Conservation (phyloP, 768 basidiomycete species). For the Suillus ampliporus region DNA sequence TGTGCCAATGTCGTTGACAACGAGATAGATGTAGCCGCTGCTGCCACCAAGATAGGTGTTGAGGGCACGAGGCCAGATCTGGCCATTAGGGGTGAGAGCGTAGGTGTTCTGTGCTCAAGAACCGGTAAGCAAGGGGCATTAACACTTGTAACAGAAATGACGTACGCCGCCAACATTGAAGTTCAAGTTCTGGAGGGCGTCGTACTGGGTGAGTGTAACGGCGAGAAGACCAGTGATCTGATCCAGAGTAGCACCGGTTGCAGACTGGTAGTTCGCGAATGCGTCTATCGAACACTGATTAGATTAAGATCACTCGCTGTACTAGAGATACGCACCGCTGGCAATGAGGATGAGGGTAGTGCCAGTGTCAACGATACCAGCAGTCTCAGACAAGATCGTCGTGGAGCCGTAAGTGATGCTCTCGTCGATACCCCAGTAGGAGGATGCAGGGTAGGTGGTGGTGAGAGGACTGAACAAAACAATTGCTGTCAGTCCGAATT, state of each 20-base stretch:
- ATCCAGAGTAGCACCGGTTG: constrained; percentile 49
- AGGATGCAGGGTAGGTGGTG: constrained; percentile 46
- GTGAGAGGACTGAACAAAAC: constrained; percentile 49
- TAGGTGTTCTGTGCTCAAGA: constrained; percentile 34
- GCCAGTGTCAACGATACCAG: constrained; percentile 68
- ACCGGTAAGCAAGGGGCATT: not conserved
- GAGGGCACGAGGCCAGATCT: constrained; percentile 47
- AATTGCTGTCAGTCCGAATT: constrained; percentile 9
- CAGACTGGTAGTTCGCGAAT: constrained; percentile 47
- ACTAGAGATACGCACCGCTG: constrained; percentile 34
- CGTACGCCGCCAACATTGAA: constrained; percentile 57
- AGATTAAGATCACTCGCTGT: not conserved
- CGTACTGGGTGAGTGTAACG: constrained; percentile 57
- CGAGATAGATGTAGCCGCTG: constrained; percentile 41
- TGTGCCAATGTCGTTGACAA: constrained; percentile 45
- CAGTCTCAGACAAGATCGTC: constrained; percentile 49
- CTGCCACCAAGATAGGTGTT: constrained; percentile 51
- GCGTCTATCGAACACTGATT: constrained; percentile 34
- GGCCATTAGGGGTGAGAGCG: constrained; percentile 48
- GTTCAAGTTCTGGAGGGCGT: constrained; percentile 56
- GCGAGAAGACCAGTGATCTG: constrained; percentile 52
- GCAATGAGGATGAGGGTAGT: constrained; percentile 58
- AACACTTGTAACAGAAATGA: not conserved
- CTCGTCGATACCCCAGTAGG: constrained; percentile 68
- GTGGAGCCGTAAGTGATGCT: constrained; percentile 55